A percentile compares a stretch with the other conserved stretches of the same genome.
These are phyloP conservation scores for Trebouxiophyceae sp. DNA, from an alignment of 163 green algal species.

Conservation along the genomic window DNA sequence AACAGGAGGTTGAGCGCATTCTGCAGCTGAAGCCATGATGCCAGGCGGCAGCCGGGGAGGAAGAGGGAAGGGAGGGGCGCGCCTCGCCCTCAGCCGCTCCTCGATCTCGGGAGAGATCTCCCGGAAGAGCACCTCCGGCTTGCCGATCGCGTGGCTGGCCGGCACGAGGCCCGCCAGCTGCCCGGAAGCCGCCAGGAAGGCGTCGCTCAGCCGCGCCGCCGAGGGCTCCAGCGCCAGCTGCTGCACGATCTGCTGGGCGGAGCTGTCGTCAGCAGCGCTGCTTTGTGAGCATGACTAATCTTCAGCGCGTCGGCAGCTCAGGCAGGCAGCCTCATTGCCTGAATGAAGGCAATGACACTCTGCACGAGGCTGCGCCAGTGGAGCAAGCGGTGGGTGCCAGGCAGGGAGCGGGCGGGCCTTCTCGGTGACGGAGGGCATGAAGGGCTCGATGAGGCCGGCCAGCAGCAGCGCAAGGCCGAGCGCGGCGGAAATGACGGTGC, in stretches of 20 bases:
- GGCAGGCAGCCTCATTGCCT: no score
- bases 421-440: slow-evolving; percentile 72
- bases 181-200: slow-evolving; percentile 25
- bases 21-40: no score
- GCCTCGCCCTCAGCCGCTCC: slow-evolving; percentile 32
- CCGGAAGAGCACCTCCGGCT: slow-evolving; percentile 69
- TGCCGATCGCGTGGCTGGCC: slow-evolving; percentile 66
- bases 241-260: slow-evolving; percentile 27
- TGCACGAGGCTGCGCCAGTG: no score
- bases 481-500: slow-evolving; percentile 56
- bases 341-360: no score
- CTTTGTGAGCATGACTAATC: no score
- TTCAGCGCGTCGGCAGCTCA: no score
- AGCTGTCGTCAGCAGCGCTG: no score
- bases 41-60: no score
- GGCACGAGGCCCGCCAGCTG: slow-evolving; percentile 18
- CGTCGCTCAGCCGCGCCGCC: slow-evolving; percentile 44
- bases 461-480: slow-evolving; percentile 78
- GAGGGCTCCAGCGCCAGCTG: slow-evolving; percentile 21
- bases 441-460: slow-evolving; percentile 77
- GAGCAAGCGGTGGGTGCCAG: no score
- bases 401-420: slow-evolving; percentile 38
- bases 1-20: no score
- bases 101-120: slow-evolving; percentile 78
- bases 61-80: no score